Evolutionary conservation across 1,139 yeast species (phyloP), one percentile per base, ranked within the genome.

Genomic region (Zygosaccharomyces pseudobailii): DNA sequence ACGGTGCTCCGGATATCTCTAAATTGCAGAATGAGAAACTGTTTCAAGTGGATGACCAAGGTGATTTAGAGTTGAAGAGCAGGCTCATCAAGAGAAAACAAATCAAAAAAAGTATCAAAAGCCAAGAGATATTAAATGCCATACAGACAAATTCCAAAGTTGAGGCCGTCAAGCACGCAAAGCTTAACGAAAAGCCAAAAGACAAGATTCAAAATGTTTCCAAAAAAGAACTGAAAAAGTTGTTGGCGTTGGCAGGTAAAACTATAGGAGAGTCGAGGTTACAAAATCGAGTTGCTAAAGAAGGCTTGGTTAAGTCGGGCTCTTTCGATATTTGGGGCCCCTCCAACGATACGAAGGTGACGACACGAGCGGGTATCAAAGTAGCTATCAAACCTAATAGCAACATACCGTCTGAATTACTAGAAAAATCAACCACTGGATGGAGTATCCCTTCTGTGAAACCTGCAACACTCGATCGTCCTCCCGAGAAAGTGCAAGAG

Each of bases 221-320:
- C 37, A 80, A 78, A 55, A 78, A 80, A 51, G 90, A 87, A 56
- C 71, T 88, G 38, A 78, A 79, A 50, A 74, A 82, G 52, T 72
- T 92, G 64, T 76, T 89, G 79, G 80, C 83, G 55, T 70, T 87
- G 42, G 87, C 96, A 10, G 97, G 97, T 40, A 80, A 83, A 55
- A 78, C 76, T 36, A 72, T 76, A 51, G 82, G 82, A 35, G 82
- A 77, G 53, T 71, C 78, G 31, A 74, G 73, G 49, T 59, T 75
- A 1, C 71, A 77, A 55, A 79, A 80, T 20, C 68, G 77, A 48
- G 65, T 78, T 17, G 86, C 79, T 43, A 74, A 75, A 47, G 87
- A 84, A 44, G 94, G 95, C 13, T 64, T 84, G 22, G 67, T 78
- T 5, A 74, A 72, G 51, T 75, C 75, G 1, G 69, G 70, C 20